Base-by-base conservation (phyloP, 495 filamentous ascomycete genomes). In the Friedmanniomyces simplex region DNA sequence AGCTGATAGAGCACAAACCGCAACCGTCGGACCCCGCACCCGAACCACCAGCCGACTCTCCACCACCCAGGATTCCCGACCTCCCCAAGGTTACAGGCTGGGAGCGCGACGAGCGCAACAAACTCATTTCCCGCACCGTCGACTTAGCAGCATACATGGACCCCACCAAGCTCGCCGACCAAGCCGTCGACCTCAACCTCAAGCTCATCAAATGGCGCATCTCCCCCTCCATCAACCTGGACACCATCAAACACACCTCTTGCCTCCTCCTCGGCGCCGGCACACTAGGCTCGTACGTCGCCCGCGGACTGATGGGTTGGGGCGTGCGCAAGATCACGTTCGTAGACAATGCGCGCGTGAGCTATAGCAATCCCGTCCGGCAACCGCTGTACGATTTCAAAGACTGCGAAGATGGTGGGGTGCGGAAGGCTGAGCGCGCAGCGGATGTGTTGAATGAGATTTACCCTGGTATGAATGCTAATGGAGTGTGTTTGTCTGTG, bases 181-280 rank as follows among this genome's bases (percentile, higher is more conserved):
- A 95, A 69, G 87, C 91, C n/a, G 93, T 96, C 11, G 93, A 98
- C 66, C 81, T 98, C 49, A 98, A 98, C 65, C 77, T 96, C 58
- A 97, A 96, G 72, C 78, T 98, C 52, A 98, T 98, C 81, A 96
- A 96, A 74, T 98, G 93, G 93, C 83, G 93, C 25, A 87, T 98
- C 55, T 88, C 90, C 20, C 93, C 93, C 7, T 81, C 81, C 45
- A 75, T 98, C 24, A 79, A 97, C 67, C 82, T 98, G 13, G 89
- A 95, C 12, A 82, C 78, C 50, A 87, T 97, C 65, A 96, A 95
- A 68, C 78, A 84, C 45, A 91, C 93, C 7, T 95, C 83, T 62
- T 98, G 93, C 66, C 80, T 98, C 42, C 73, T 98, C 30, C 83
- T 98, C n/a, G 93, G 93, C 22, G 90, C 93, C 13, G 93, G 93